A percentile compares a stretch with the other conserved stretches of the same genome.
These are phyloP conservation scores for Leccinum rimulosum DNA, from an alignment of 768 basidiomycete genomes.

Conservation along the genomic window DNA sequence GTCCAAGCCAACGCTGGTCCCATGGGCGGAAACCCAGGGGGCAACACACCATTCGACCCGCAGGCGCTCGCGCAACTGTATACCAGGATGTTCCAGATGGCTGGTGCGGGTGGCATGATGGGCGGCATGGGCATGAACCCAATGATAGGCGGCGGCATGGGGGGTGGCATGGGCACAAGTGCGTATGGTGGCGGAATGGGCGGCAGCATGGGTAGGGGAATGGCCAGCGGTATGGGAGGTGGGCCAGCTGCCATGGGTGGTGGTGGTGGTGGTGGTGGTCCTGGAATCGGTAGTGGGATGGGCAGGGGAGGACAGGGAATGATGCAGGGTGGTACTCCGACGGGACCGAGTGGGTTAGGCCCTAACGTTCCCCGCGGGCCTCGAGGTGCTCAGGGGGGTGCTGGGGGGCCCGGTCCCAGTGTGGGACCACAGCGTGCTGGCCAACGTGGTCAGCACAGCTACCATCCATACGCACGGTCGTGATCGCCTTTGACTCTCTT, in stretches of 20 bases:
- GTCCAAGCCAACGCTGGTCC: slow-evolving; percentile 23
- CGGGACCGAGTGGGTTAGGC: slow-evolving; percentile 43
- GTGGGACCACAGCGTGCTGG: slow-evolving; percentile 72
- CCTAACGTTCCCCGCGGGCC: slow-evolving; percentile 67
- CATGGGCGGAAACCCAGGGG: slow-evolving; percentile 33
- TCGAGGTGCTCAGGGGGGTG: slow-evolving; percentile 54
- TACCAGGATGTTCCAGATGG: slow-evolving; percentile 92
- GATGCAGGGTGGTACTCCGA: slow-evolving; percentile 35
- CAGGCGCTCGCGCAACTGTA: slow-evolving; percentile 91
- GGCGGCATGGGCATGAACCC: slow-evolving; percentile 42
- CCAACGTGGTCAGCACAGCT: slow-evolving; percentile 75
- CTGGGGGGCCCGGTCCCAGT: slow-evolving; percentile 45
- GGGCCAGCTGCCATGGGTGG: slow-evolving; percentile 32
- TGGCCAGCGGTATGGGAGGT: slow-evolving; percentile 39
- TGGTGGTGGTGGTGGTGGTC: slow-evolving; percentile 39
- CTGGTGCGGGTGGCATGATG: slow-evolving; percentile 51
- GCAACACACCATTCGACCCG: slow-evolving; percentile 79
- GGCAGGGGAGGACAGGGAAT: slow-evolving; percentile 38
- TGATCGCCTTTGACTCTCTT: slow-evolving; percentile 6
- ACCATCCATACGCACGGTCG: slow-evolving; percentile 80
- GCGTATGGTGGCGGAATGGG: slow-evolving; percentile 38
- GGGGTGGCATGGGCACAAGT: slow-evolving; percentile 30
- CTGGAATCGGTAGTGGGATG: slow-evolving; percentile 37
- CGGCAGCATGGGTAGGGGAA: slow-evolving; percentile 33
- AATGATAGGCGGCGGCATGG: slow-evolving; percentile 37